Conservation (phyloP, 768 basidiomycete species). For the Psilocybe cyanescens region DNA sequence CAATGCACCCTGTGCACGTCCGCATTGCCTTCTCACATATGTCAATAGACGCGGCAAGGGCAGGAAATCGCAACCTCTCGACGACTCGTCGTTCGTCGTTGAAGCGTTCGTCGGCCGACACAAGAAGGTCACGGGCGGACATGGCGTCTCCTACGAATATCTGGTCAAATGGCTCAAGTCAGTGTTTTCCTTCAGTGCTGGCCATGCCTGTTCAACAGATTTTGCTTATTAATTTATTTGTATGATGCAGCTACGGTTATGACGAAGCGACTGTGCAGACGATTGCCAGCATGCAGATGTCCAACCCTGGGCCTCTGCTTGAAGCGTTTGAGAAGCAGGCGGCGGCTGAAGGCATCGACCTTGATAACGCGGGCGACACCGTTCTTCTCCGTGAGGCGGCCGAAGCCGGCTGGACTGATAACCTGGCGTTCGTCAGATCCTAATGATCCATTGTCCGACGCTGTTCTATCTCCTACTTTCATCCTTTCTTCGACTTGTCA, state of each 20-base stretch:
- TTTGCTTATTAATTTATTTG: neutral
- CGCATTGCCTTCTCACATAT: neutral
- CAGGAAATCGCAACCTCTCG: neutral
- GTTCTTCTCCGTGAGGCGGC: slow-evolving; percentile 36
- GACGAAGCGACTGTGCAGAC: slow-evolving; percentile 40
- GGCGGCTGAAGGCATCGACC: slow-evolving; percentile 29
- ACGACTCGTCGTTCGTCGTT: slow-evolving; percentile 30
- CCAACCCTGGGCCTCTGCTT: slow-evolving; percentile 30
- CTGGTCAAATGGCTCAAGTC: slow-evolving; percentile 47
- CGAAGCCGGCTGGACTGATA: slow-evolving; percentile 30
- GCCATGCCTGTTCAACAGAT: neutral
- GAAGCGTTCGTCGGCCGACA: slow-evolving; percentile 37
- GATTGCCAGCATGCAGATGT: slow-evolving; percentile 26
- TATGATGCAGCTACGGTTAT: slow-evolving; percentile 33
- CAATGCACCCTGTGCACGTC: neutral
- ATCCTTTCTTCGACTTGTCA: neutral
- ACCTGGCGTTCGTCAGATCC: slow-evolving; percentile 5
- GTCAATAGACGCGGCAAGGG: slow-evolving; percentile 8
- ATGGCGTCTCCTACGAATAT: slow-evolving; percentile 28
- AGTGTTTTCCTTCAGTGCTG: slow-evolving; percentile 9
- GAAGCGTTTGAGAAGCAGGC: slow-evolving; percentile 33
- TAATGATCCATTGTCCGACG: neutral
- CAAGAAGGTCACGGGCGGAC: slow-evolving; percentile 27
- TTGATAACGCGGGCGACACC: slow-evolving; percentile 25
- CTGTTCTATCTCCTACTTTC: neutral